phyloP scores from a whole-genome alignment of 1,139 yeast genomes.

The Eremothecium sinecaudum region DNA sequence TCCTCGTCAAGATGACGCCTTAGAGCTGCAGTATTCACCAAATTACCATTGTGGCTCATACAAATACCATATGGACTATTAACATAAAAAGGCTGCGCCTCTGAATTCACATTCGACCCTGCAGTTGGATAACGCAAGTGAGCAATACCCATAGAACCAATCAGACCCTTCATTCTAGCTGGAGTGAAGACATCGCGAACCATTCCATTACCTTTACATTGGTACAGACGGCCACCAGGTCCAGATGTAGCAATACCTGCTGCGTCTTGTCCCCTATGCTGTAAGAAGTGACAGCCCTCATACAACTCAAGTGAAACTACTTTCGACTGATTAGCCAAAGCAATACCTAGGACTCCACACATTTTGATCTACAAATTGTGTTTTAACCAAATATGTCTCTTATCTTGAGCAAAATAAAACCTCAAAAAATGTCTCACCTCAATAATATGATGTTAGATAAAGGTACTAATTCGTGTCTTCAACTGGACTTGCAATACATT shows the following conservation, averaged over 20 bases:
- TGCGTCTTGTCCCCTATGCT: slow-evolving; percentile 98
- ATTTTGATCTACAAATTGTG: too few species aligned
- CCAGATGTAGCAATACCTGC: slow-evolving; percentile 99
- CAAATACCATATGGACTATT: slow-evolving; percentile 93
- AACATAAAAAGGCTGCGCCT: slow-evolving; percentile 98
- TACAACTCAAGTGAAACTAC: slow-evolving; percentile 82
- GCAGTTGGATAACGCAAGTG: slow-evolving; percentile 97
- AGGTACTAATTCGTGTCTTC: too few species aligned
- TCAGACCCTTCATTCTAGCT: slow-evolving; percentile 62
- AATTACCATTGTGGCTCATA: slow-evolving; percentile 87
- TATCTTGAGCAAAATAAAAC: too few species aligned
- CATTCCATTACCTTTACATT: slow-evolving; percentile 98
- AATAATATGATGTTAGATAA: too few species aligned
- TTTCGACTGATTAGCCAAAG: slow-evolving; percentile 63
- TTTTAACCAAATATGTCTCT: too few species aligned
- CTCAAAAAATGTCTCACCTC: too few species aligned
- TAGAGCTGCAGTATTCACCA: slow-evolving; percentile 76
- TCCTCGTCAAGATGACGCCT: slow-evolving; percentile 77
- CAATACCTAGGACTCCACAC: slow-evolving; percentile 95
- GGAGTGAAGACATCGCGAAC: slow-evolving; percentile 94
- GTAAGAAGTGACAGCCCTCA: slow-evolving; percentile 88
- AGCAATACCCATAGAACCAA: slow-evolving; percentile 92
- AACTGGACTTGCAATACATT: too few species aligned
- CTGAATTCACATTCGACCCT: slow-evolving; percentile 93
- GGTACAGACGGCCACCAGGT: slow-evolving; percentile 83